A percentile compares a stretch with the other conserved stretches of the same genome.
These are phyloP conservation scores for Globisporangium spiculum DNA, from an alignment of 352 stramenopile species.

Conservation along the genomic window DNA sequence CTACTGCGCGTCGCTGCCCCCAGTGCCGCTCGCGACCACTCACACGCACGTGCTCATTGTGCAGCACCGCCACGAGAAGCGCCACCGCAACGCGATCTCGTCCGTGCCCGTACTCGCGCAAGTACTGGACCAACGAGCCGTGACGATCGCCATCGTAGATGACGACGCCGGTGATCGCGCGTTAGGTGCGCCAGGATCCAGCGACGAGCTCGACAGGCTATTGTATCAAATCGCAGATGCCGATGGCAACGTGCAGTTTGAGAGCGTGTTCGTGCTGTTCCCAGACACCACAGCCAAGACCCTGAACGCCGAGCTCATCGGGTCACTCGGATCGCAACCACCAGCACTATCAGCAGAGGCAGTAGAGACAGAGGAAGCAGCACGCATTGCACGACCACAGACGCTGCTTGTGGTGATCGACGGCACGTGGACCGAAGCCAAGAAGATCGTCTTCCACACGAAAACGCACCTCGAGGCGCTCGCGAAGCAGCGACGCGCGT, in stretches of 20 bases:
- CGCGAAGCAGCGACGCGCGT: slow-evolving; percentile 20
- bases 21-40: slow-evolving; percentile 19
- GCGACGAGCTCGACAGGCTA: slow-evolving; percentile 29
- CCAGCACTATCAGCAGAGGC: neutral
- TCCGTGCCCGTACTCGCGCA: slow-evolving; percentile 64
- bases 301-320: slow-evolving; percentile 16
- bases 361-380: neutral
- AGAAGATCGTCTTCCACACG: slow-evolving; percentile 67
- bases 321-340: neutral
- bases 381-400: neutral
- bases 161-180: slow-evolving; percentile 14
- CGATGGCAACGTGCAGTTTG: slow-evolving; percentile 15
- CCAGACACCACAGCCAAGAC: slow-evolving; percentile 37
- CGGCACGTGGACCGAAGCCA: slow-evolving; percentile 80
- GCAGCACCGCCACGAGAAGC: slow-evolving; percentile 59
- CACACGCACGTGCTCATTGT: slow-evolving; percentile 55
- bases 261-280: slow-evolving; percentile 39
- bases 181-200: slow-evolving; percentile 17
- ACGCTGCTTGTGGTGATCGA: slow-evolving; percentile 66
- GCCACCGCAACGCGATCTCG: slow-evolving; percentile 52
- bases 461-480: slow-evolving; percentile 35
- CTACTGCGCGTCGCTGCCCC: slow-evolving; percentile 53
- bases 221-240: slow-evolving; percentile 20
- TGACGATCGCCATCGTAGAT: slow-evolving; percentile 41
- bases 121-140: slow-evolving; percentile 33